phyloP scores from a whole-genome alignment of 2,329 filamentous ascomycete species.

The Lachnellula suecica region DNA sequence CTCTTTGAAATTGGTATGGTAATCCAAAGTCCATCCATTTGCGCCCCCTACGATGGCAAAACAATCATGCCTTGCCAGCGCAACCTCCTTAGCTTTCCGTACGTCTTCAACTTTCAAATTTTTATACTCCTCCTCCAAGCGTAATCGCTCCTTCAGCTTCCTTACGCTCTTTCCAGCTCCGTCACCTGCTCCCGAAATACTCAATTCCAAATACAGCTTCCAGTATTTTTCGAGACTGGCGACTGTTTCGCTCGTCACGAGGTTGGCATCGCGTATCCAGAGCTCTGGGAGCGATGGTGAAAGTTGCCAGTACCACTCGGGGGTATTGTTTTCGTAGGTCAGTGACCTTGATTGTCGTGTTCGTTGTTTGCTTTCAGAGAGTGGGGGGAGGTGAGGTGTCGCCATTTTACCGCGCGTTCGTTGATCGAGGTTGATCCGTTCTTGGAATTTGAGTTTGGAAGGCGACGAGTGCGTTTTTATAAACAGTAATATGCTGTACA shows the following conservation, averaged over 20 bases:
- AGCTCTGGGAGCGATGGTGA: conserved; percentile 9
- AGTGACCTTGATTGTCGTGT: conserved; percentile 3
- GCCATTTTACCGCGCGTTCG: background rate
- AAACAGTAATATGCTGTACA: too few species aligned
- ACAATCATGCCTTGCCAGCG: conserved; percentile 6
- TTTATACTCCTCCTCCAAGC: conserved; percentile 4
- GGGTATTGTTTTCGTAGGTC: conserved; percentile 2
- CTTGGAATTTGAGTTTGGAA: too few species aligned
- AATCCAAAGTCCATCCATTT: conserved; percentile 7
- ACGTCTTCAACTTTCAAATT: background rate
- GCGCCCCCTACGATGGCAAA: conserved; percentile 3
- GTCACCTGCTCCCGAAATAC: conserved; percentile 6
- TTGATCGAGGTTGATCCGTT: background rate
- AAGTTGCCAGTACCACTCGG: conserved; percentile 10
- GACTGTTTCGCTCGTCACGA: background rate
- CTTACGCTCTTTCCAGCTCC: background rate
- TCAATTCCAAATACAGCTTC: background rate
- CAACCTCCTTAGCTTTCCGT: conserved; percentile 12
- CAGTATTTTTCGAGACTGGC: conserved; percentile 5
- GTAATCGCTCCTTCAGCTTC: background rate
- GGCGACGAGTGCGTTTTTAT: too few species aligned
- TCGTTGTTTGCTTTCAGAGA: background rate
- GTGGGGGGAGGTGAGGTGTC: background rate
- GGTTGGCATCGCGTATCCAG: conserved; percentile 7
- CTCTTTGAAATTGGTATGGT: conserved; percentile 7